Evolutionary conservation across 179 eudicot genomes (phyloP).

Genomic region (Pouteria campechiana): DNA sequence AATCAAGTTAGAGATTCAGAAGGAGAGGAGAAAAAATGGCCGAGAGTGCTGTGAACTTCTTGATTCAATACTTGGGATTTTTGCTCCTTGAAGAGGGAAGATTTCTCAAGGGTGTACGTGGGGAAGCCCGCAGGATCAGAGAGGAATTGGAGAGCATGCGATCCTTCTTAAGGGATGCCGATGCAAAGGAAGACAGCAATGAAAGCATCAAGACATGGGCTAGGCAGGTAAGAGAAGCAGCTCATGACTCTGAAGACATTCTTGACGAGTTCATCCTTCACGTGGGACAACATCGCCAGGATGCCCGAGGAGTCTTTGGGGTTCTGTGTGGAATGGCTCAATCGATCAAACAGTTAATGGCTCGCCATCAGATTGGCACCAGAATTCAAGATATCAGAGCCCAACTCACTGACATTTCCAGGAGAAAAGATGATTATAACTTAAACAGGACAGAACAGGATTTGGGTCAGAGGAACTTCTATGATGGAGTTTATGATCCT

Average conservation of each 20-base stretch:
- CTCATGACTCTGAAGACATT: constrained; percentile 13
- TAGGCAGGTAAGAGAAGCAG: constrained; percentile 19
- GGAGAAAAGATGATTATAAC: constrained; percentile 13
- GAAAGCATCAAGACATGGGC: constrained; percentile 21
- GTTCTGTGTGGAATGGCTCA: too few species aligned
- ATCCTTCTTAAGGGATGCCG: constrained; percentile 24
- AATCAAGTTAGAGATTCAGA: too few species aligned
- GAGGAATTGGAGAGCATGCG: constrained; percentile 25
- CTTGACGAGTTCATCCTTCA: constrained; percentile 23
- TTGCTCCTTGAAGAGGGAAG: constrained; percentile 12
- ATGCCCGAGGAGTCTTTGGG: constrained; percentile 3
- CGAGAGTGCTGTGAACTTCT: constrained; percentile 19
- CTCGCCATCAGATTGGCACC: constrained; percentile 1
- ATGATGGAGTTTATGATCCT: too few species aligned
- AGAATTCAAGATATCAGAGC: constrained; percentile 14
- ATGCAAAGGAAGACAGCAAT: constrained; percentile 9
- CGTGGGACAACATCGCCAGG: constrained; percentile 4
- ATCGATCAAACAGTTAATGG: constrained; percentile 3
- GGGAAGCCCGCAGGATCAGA: constrained; percentile 14
- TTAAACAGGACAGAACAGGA: constrained; percentile 9
- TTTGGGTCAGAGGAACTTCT: background rate
- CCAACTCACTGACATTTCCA: constrained; percentile 12
- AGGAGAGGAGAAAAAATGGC: constrained; percentile 21
- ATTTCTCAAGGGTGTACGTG: constrained; percentile 8
- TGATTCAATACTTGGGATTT: constrained; percentile 9